phyloP scores from a whole-genome alignment of 2,329 filamentous ascomycete species.

The Pseudocercospora pini-densiflorae region DNA sequence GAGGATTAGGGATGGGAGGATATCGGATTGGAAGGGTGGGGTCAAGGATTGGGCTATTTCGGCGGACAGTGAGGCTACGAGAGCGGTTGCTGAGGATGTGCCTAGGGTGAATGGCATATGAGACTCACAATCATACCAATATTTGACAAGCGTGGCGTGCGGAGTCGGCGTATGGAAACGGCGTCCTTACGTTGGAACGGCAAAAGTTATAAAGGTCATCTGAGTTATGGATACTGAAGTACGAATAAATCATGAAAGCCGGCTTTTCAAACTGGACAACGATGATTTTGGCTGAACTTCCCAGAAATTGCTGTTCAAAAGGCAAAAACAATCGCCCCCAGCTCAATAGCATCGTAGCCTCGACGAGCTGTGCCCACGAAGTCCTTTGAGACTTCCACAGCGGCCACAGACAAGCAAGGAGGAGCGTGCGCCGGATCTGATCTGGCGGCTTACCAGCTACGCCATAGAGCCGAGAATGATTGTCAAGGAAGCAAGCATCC shows the following conservation, averaged over 20 bases:
- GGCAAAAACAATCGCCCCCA: no score
- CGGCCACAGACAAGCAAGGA: no score
- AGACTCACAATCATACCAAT: neutral
- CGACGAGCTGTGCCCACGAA: no score
- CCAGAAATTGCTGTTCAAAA: no score
- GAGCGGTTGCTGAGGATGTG: neutral
- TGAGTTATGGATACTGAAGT: neutral
- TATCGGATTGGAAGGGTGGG: conserved; percentile 93
- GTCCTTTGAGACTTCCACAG: no score
- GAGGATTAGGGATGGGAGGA: conserved; percentile 79
- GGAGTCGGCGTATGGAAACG: neutral
- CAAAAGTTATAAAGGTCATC: neutral
- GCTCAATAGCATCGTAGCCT: no score
- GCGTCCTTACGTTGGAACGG: neutral
- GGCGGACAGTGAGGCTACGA: neutral
- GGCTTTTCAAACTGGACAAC: no score
- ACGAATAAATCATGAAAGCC: neutral
- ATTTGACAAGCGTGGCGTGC: neutral
- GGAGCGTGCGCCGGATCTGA: no score
- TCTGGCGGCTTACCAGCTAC: no score
- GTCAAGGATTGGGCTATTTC: conserved; percentile 73
- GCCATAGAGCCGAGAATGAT: no score
- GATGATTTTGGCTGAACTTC: no score
- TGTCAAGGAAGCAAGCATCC: no score
- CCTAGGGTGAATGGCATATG: conserved; percentile 17